Conservation (phyloP, 192 early-diverging fungal genomes). For the Cetraspora pellucida region DNA sequence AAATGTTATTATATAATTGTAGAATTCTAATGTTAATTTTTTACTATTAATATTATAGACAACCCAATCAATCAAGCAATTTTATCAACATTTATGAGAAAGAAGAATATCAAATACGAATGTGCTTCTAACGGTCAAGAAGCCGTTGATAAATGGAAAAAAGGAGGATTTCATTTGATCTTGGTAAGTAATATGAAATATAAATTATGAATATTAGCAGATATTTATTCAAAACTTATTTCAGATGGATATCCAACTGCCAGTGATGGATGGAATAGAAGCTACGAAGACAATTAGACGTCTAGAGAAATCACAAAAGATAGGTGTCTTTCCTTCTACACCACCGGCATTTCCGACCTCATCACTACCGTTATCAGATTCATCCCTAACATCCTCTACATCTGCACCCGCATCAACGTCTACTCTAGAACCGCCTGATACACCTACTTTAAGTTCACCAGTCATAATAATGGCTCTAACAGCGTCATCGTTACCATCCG, state of each 20-base stretch:
- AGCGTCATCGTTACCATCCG: slow-evolving; percentile 70
- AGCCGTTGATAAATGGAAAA: slow-evolving; percentile 78
- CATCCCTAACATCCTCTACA: too few relatives aligned
- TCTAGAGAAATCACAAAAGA: slow-evolving; percentile 58
- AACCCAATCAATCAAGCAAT: slow-evolving; percentile 76
- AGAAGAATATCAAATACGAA: slow-evolving; percentile 71
- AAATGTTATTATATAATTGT: too few relatives aligned
- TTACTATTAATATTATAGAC: slow-evolving; percentile 53
- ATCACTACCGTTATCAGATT: slow-evolving; percentile 1
- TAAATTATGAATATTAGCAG: background rate
- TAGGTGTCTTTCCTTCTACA: slow-evolving; percentile 54
- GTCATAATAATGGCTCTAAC: slow-evolving; percentile 91
- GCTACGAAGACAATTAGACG: slow-evolving; percentile 65
- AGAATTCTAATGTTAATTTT: too few relatives aligned
- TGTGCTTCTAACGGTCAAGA: slow-evolving; percentile 80
- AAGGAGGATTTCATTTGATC: slow-evolving; percentile 66
- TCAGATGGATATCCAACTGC: slow-evolving; percentile 75
- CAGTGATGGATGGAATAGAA: slow-evolving; percentile 72
- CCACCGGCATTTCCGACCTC: slow-evolving; percentile 20
- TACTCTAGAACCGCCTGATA: slow-evolving; percentile 22
- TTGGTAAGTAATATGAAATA: slow-evolving; percentile 48
- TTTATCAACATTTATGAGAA: slow-evolving; percentile 70
- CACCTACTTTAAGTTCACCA: slow-evolving; percentile 57
- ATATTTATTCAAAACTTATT: background rate
- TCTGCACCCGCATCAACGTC: background rate